phyloP scores from a whole-genome alignment of 768 basidiomycete species.

The Russula ochroleuca region DNA sequence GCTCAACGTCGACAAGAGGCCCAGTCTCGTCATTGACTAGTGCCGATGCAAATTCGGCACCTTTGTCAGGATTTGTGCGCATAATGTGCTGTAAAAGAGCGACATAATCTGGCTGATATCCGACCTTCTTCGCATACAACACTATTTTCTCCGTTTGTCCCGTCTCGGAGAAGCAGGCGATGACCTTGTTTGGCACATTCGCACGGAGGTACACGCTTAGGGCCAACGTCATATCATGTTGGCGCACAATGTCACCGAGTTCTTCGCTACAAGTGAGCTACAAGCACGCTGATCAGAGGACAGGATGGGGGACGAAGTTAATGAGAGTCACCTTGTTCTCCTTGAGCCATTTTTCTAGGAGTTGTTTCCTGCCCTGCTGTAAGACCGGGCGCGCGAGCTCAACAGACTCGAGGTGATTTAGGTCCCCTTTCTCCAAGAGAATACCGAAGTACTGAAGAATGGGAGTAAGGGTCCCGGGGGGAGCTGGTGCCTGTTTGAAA shows the following conservation, averaged over 20 bases:
- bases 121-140: constrained; percentile 95
- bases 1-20: constrained; percentile 88
- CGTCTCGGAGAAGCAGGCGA: constrained; percentile 98
- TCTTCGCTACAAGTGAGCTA: constrained; percentile 98
- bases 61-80: constrained; percentile 95
- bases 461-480: constrained; percentile 85
- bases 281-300: constrained; percentile 1
- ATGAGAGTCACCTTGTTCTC: constrained; percentile 82
- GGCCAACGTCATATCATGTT: constrained; percentile 94
- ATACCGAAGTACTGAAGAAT: constrained; percentile 99
- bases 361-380: constrained; percentile 92
- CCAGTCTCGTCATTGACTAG: constrained; percentile 92
- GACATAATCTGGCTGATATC: constrained; percentile 88
- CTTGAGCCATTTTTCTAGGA: constrained; percentile 98
- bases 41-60: constrained; percentile 94
- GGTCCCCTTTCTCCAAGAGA: constrained; percentile 95
- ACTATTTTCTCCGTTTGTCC: constrained; percentile 99
- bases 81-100: constrained; percentile 92
- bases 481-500: constrained; percentile 93
- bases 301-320: neutral
- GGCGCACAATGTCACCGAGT: constrained; percentile 92
- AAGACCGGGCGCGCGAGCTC: constrained; percentile 95
- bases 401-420: constrained; percentile 93
- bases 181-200: constrained; percentile 96
- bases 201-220: constrained; percentile 96